Evolutionary conservation across 1,284 basidiomycete genomes (phyloP).

Genomic region (Schizopora paradoxa): DNA sequence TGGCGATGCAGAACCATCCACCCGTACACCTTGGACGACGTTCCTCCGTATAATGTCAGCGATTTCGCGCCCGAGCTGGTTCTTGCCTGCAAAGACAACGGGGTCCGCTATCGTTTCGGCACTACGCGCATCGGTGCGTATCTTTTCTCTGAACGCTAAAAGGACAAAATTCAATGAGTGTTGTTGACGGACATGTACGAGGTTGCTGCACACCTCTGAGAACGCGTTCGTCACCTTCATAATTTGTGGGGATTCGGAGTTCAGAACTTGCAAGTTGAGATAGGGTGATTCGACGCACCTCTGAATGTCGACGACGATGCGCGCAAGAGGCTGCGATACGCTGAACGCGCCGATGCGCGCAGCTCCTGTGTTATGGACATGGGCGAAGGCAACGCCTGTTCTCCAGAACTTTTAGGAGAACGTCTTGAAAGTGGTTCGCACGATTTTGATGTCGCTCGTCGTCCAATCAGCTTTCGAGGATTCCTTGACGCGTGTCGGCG

Average conservation of each 20-base stretch:
- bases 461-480: no score
- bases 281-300: constrained; percentile 35
- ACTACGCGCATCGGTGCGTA: constrained; percentile 48
- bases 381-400: neutral
- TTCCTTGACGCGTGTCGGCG: no score
- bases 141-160: constrained; percentile 64
- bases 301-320: constrained; percentile 61
- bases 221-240: constrained; percentile 48
- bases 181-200: constrained; percentile 8
- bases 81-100: constrained; percentile 45
- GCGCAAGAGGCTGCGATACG: constrained; percentile 64
- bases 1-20: neutral
- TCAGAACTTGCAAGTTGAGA: neutral
- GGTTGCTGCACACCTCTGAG: constrained; percentile 46
- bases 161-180: constrained; percentile 12
- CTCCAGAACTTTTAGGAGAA: no score
- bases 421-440: no score
- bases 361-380: constrained; percentile 22
- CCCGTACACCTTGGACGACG: constrained; percentile 56
- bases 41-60: constrained; percentile 65
- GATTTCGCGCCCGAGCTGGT: constrained; percentile 54
- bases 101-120: constrained; percentile 39
- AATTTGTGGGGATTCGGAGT: constrained; percentile 4
- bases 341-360: constrained; percentile 53
- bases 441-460: no score